Conservation (phyloP, 257 asterid species). For the Oldenlandia corymbosa region DNA sequence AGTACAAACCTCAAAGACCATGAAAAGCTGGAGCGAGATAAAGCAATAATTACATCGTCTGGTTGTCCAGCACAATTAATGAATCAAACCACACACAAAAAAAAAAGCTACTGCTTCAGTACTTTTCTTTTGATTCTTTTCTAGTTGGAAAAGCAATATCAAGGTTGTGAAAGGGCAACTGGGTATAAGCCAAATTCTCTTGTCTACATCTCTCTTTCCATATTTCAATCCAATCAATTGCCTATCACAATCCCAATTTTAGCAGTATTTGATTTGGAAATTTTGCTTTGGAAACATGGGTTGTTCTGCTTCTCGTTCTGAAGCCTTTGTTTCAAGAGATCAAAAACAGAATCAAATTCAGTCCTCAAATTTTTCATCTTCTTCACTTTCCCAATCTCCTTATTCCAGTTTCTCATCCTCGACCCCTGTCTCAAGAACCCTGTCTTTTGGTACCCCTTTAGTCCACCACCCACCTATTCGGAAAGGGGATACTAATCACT, state of each 20-base stretch:
- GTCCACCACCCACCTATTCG: slow-evolving; percentile 38
- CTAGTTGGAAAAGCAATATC: neutral
- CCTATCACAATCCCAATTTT: neutral
- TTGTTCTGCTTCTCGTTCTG: slow-evolving; percentile 30
- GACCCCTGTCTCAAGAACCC: slow-evolving; percentile 28
- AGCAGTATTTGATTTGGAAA: neutral
- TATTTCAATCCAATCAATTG: neutral
- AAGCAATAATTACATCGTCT: slow-evolving; percentile 6
- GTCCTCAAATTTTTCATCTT: slow-evolving; percentile 21
- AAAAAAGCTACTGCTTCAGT: neutral
- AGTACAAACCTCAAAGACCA: neutral
- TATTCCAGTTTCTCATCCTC: slow-evolving; percentile 24
- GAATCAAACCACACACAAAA: no score
- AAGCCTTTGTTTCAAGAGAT: slow-evolving; percentile 8
- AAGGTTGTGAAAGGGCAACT: neutral
- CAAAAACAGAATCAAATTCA: slow-evolving; percentile 11
- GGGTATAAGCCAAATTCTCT: slow-evolving; percentile 5
- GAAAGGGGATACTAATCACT: slow-evolving; percentile 60
- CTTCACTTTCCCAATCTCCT: slow-evolving; percentile 20
- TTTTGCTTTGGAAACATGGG: slow-evolving; percentile 15
- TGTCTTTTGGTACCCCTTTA: slow-evolving; percentile 23
- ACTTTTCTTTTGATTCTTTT: neutral
- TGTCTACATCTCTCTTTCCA: neutral
- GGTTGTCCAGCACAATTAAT: slow-evolving; percentile 1
- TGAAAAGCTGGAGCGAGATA: neutral